A percentile compares a stretch with the other conserved stretches of the same genome.
These are phyloP conservation scores for Hura crepitans DNA, from an alignment of 441 rosid genomes.

Conservation along the genomic window DNA sequence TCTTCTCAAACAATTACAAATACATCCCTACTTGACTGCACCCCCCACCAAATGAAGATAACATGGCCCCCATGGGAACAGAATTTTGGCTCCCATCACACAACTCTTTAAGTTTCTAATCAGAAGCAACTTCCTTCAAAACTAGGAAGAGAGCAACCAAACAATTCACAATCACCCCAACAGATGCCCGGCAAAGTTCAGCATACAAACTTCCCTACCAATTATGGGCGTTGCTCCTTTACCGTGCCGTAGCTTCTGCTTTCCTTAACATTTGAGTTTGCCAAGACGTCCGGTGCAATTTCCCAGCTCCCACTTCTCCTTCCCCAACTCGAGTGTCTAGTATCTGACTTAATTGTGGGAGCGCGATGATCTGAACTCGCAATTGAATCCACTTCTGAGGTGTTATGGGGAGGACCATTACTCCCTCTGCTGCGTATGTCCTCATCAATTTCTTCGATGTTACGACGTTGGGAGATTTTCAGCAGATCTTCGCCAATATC, in stretches of 20 bases:
- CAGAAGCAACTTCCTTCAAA: conserved; percentile 19
- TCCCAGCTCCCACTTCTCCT: conserved; percentile 73
- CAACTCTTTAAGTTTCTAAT: conserved; percentile 17
- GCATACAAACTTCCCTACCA: conserved; percentile 14
- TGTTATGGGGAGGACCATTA: conserved; percentile 42
- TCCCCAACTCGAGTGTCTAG: conserved; percentile 66
- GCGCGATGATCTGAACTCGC: conserved; percentile 53
- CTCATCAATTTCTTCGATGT: conserved; percentile 56
- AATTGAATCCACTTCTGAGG: conserved; percentile 49
- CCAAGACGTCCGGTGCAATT: conserved; percentile 48
- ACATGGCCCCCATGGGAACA: conserved; percentile 21
- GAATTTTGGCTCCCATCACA: conserved; percentile 21
- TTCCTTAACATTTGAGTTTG: conserved; percentile 50
- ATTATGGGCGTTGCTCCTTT: conserved; percentile 42
- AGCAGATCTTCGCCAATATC: conserved; percentile 73
- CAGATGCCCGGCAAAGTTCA: conserved; percentile 2
- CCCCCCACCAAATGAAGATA: conserved; percentile 16
- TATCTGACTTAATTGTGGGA: conserved; percentile 51
- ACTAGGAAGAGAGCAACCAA: conserved; percentile 19
- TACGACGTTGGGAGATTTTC: conserved; percentile 67
- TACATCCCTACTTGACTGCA: conserved; percentile 26
- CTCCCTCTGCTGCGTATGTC: conserved; percentile 64
- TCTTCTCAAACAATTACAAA: conserved; percentile 35
- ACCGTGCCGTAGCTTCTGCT: conserved; percentile 49
- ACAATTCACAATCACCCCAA: conserved; percentile 15